Conservation (phyloP, 345 rosid genomes). For the Hypericum perforatum region DNA sequence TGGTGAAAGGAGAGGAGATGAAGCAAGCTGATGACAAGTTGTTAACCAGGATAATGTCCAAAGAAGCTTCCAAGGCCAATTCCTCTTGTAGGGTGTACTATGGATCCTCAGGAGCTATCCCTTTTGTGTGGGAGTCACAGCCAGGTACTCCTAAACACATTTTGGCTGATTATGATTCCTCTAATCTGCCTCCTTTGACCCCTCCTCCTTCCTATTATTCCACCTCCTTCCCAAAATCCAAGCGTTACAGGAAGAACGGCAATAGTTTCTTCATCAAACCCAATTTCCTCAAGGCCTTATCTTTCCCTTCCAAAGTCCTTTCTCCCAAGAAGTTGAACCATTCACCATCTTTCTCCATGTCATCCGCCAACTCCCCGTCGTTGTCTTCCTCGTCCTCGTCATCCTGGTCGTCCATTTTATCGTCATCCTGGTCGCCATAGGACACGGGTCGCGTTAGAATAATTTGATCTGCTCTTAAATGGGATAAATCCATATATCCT, state of each 20-base stretch:
- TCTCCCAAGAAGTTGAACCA: conserved; percentile 18
- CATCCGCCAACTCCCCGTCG: conserved; percentile 15
- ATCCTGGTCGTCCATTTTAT: conserved; percentile 21
- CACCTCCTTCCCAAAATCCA: conserved; percentile 13
- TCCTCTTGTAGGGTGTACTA: conserved; percentile 65
- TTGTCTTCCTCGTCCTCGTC: conserved; percentile 32
- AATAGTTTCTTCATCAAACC: conserved; percentile 6
- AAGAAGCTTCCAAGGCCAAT: conserved; percentile 46
- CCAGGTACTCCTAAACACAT: conserved; percentile 82
- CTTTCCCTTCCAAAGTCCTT: conserved; percentile 9
- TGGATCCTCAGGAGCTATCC: conserved; percentile 49
- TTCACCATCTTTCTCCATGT: conserved; percentile 32
- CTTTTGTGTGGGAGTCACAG: conserved; percentile 71
- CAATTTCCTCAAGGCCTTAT: conserved; percentile 12
- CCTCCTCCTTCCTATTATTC: conserved; percentile 49
- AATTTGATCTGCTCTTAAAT: too few species aligned
- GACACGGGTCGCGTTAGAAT: too few species aligned
- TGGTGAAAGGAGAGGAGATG: too few species aligned
- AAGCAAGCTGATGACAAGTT: too few species aligned
- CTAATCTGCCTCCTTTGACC: conserved; percentile 36
- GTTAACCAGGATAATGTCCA: conserved; percentile 40
- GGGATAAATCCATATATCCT: too few species aligned
- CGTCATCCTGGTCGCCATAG: conserved; percentile 18
- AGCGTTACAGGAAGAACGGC: conserved; percentile 11
- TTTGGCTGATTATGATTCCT: not conserved